These are phyloP conservation scores for Magnolia officinalis DNA, from an alignment of 164 flowering plant species.

Conservation along the genomic window DNA sequence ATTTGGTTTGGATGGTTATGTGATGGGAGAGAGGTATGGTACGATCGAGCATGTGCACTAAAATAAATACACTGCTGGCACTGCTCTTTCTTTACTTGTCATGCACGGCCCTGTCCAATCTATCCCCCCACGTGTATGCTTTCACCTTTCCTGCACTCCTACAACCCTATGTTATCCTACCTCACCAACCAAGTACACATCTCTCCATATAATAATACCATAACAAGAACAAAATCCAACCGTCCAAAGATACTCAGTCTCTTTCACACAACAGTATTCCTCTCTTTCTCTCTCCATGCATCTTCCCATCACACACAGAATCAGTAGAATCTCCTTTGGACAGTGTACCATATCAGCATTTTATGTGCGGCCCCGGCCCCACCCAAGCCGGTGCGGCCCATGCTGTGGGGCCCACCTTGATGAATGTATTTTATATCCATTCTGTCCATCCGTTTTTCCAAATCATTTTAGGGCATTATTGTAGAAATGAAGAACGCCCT, in stretches of 20 bases:
- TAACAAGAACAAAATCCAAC: not conserved
- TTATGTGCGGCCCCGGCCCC: not conserved
- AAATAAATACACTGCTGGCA: constrained; percentile 9
- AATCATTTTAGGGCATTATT: not conserved
- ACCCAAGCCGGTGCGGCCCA: not conserved
- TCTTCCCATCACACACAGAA: not conserved
- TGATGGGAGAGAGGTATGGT: constrained; percentile 8
- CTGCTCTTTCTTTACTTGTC: constrained; percentile 16
- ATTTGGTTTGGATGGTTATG: constrained; percentile 7
- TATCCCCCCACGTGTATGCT: not conserved
- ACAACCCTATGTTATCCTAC: not conserved
- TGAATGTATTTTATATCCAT: not conserved
- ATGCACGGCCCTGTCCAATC: constrained; percentile 13
- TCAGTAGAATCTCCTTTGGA: not conserved
- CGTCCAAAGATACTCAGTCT: constrained; percentile 8
- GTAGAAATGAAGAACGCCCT: no score
- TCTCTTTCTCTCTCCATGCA: not conserved
- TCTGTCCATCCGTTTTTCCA: constrained; percentile 3
- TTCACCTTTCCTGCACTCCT: constrained; percentile 3
- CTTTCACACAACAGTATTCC: constrained; percentile 8
- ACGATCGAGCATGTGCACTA: constrained; percentile 15
- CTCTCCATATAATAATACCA: not conserved
- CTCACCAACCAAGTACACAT: no score
- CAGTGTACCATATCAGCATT: not conserved
- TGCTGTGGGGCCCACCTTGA: not conserved